These are phyloP conservation scores for Geoglossum cookeanum DNA, from an alignment of 2,329 filamentous ascomycete genomes.

Conservation along the genomic window DNA sequence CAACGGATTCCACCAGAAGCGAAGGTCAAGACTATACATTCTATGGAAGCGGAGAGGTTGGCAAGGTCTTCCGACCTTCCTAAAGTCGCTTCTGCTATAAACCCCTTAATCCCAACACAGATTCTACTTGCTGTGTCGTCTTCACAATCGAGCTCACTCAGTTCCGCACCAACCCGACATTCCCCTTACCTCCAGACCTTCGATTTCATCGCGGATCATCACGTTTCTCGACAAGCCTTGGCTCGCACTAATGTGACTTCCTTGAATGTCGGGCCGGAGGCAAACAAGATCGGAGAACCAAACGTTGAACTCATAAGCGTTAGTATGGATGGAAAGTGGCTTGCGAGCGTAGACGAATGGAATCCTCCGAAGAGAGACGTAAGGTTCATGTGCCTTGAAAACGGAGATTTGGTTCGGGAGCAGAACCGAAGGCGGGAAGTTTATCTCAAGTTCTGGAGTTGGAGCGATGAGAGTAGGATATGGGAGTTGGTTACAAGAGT, in stretches of 20 bases:
- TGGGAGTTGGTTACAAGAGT: constrained; percentile 70
- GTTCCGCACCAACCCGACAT: constrained; percentile 19
- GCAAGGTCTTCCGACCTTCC: constrained; percentile 1
- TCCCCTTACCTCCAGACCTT: constrained; percentile 62
- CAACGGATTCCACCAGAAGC: constrained; percentile 30
- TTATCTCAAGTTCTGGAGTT: constrained; percentile 81
- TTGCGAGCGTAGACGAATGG: constrained; percentile 89
- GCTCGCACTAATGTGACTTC: constrained; percentile 76
- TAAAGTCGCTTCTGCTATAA: constrained; percentile 20
- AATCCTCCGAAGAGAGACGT: constrained; percentile 51
- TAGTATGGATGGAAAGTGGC: constrained; percentile 67
- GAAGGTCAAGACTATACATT: constrained; percentile 32
- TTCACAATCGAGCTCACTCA: constrained; percentile 23
- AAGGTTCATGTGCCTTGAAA: constrained; percentile 30
- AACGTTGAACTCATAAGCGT: constrained; percentile 56
- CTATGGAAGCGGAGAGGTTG: constrained; percentile 14
- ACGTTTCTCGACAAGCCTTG: constrained; percentile 71
- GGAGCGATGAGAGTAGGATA: constrained; percentile 30
- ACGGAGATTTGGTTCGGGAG: constrained; percentile 21
- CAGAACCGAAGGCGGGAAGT: constrained; percentile 42
- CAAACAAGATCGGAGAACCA: constrained; percentile 55
- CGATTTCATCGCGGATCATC: constrained; percentile 60
- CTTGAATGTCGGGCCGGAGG: constrained; percentile 53
- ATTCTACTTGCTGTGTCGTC: constrained; percentile 31
- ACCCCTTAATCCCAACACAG: constrained; percentile 22